Evolutionary conservation across 2,329 filamentous ascomycete genomes (phyloP).

Genomic region (Teratosphaeria pseudoeucalypti): DNA sequence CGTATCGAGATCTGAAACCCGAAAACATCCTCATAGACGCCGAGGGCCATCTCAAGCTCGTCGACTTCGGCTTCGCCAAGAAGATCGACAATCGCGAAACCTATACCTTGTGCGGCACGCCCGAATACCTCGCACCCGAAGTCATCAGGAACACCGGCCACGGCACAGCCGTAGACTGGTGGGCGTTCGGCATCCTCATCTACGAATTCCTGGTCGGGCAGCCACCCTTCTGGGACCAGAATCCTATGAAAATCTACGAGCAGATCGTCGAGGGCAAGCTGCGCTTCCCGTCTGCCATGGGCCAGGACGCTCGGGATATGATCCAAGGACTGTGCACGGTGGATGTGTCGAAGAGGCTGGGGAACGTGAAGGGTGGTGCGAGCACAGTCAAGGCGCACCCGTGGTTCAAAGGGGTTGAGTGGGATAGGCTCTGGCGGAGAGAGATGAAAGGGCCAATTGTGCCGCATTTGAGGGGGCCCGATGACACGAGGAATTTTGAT

Average conservation of each 20-base stretch:
- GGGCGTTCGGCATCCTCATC: constrained; percentile 73
- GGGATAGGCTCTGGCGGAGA: constrained; percentile 60
- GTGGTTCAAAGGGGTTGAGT: constrained; percentile 64
- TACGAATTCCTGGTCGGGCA: constrained; percentile 80
- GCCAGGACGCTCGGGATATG: constrained; percentile 59
- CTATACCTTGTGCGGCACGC: constrained; percentile 74
- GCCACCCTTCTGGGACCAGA: constrained; percentile 78
- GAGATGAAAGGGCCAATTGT: constrained; percentile 60
- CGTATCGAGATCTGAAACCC: constrained; percentile 73
- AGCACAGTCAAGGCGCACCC: constrained; percentile 61
- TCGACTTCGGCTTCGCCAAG: constrained; percentile 81
- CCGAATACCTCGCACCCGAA: constrained; percentile 74
- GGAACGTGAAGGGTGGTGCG: constrained; percentile 68
- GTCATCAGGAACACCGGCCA: constrained; percentile 74
- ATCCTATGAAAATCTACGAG: constrained; percentile 79
- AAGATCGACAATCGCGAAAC: constrained; percentile 62
- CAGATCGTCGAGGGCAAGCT: constrained; percentile 70
- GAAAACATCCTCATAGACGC: constrained; percentile 72
- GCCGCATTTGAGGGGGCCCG: constrained; percentile 60
- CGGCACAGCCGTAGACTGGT: constrained; percentile 71
- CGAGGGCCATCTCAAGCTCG: constrained; percentile 69
- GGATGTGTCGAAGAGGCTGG: constrained; percentile 65
- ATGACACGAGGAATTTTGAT: constrained; percentile 73
- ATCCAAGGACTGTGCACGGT: constrained; percentile 68
- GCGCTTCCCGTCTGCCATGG: constrained; percentile 60